Base-by-base conservation (phyloP, 306 rosid species). In the Cucurbita pepo region DNA sequence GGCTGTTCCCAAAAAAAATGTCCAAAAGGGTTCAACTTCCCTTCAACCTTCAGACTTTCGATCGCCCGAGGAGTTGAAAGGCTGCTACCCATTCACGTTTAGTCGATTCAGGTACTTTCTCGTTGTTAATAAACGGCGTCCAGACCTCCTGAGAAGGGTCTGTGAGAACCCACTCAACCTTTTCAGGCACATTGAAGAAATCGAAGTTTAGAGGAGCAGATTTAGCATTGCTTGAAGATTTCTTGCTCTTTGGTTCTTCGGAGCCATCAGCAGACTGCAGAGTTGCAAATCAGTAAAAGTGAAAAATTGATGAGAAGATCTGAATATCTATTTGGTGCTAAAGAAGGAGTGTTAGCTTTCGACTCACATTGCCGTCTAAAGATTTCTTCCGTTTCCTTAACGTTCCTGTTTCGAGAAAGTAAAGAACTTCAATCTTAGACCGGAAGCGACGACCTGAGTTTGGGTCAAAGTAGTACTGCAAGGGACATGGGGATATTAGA, bases 401-500 rank as follows among this genome's bases (percentile, higher is more conserved):
- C 0, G 74, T 81, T 82, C 88, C 88, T 8, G 86, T 86, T 73
- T 84, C 85, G 76, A 83, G 43, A 78, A 86, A 86, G 80, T 76
- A 81, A 4, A 79, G 81, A 71, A 86, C 90, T 76, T 86, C 90
- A 9, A 76, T 80, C 84, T 76, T 86, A 21, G 90, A 86, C 56
- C 90, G 85, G 79, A 86, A 86, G 61, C 81, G 80, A 54, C 80
- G 80, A 53, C 83, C 72, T 19, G 90, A 83, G 14, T 22, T 71
- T 58, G 88, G 88, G 69, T 86, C 80, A 16, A 72, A 19, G 80
- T 83, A 86, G 81, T 86, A 86, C 90, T 86, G 88, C 85, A 82
- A 16, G 40, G 53, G 15, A 80, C 36, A 80, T 15, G 69, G 16
- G 54, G 14, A 64, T 51, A 63, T 70, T 38, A 74, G 75, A 37